Evolutionary conservation across 805 yeast species (phyloP).

Genomic region (Kodamaea nitidulidarum): DNA sequence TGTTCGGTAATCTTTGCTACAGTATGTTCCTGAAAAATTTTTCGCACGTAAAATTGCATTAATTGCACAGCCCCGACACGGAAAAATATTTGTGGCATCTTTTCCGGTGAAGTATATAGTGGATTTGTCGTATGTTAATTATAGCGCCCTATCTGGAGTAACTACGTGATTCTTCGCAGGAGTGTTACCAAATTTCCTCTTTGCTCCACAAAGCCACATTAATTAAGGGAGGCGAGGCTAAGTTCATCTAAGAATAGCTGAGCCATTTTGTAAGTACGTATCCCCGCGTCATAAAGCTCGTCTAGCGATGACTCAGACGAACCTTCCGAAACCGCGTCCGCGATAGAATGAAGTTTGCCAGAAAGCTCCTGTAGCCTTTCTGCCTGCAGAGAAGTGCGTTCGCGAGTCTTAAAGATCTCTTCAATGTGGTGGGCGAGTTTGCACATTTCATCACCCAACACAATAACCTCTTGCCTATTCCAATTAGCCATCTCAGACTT

Average conservation of each 20-base stretch:
- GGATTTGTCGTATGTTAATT: too few species aligned
- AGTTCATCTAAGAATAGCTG: neutral
- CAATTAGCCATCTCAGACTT: conserved; percentile 13
- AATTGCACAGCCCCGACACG: too few species aligned
- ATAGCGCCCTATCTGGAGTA: too few species aligned
- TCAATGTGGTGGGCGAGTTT: conserved; percentile 4
- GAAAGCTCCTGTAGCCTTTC: neutral
- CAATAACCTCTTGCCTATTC: conserved; percentile 17
- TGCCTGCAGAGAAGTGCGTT: neutral
- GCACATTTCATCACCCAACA: conserved; percentile 6
- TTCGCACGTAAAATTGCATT: too few species aligned
- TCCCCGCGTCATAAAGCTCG: neutral
- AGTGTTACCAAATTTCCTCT: too few species aligned
- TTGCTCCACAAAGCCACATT: too few species aligned
- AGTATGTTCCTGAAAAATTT: too few species aligned
- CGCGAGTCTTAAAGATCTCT: conserved; percentile 7
- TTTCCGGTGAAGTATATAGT: too few species aligned
- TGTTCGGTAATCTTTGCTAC: too few species aligned
- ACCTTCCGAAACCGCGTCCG: neutral
- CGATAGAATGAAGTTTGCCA: neutral
- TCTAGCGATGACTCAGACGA: neutral
- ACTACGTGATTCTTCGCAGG: too few species aligned
- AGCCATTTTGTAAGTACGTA: neutral
- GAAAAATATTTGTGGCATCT: too few species aligned
- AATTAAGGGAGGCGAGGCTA: neutral